Evolutionary conservation across 2,329 filamentous ascomycete species (phyloP).

Genomic region (Trichoderma simmonsii): DNA sequence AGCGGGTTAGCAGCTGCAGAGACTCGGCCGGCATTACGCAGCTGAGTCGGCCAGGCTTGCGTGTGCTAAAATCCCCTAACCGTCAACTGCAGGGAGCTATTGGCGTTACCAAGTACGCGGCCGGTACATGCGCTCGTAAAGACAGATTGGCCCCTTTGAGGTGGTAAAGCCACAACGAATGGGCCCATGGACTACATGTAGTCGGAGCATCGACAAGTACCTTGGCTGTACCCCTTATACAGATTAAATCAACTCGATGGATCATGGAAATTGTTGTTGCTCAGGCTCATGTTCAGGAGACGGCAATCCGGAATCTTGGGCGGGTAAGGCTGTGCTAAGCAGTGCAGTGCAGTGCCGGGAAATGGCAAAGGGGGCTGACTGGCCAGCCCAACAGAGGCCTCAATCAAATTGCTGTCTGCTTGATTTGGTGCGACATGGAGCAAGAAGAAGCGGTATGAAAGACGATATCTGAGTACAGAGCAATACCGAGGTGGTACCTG

Average conservation of each 20-base stretch:
- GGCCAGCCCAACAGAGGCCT: not conserved
- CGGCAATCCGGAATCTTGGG: not conserved
- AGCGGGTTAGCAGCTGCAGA: slow-evolving; percentile 10
- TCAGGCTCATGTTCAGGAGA: not conserved
- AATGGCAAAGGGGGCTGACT: slow-evolving; percentile 6
- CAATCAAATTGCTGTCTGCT: not conserved
- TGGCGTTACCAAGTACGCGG: not conserved
- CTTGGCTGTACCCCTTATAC: not conserved
- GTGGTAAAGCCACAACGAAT: not conserved
- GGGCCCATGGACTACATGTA: no score
- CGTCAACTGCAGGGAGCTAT: not conserved
- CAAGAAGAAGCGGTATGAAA: not conserved
- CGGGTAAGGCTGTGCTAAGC: not conserved
- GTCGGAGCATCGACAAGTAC: not conserved
- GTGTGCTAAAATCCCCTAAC: not conserved
- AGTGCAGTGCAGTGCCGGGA: not conserved
- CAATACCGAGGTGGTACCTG: not conserved
- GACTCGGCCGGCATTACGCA: slow-evolving; percentile 8
- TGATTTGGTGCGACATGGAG: not conserved
- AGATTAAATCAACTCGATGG: not conserved
- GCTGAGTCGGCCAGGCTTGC: slow-evolving; percentile 1
- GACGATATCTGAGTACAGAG: not conserved
- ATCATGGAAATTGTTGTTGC: not conserved
- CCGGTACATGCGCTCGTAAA: not conserved
- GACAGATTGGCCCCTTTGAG: not conserved